Evolutionary conservation across 2,329 filamentous ascomycete genomes (phyloP), one percentile per base, ranked within the genome.

Genomic region (Penicillium sumatraense): DNA sequence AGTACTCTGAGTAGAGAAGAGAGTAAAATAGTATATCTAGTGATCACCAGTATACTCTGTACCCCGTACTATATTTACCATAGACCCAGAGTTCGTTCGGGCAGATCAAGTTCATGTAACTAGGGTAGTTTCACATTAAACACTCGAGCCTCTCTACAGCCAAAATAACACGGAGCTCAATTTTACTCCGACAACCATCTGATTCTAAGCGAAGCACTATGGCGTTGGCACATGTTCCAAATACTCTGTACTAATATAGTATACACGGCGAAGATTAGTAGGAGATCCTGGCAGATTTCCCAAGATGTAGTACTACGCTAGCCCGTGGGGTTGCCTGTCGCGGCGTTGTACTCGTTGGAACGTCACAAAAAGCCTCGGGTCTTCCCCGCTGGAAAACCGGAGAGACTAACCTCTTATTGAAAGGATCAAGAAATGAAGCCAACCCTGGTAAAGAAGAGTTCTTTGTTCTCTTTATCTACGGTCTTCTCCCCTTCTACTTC

Each of bases 241-340:
- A 36, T n/a, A n/a, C n/a, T n/a, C n/a, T n/a, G n/a, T n/a, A n/a
- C n/a, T 36, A 36, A 36, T 35, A 14, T 36, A 36, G 16, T 24
- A n/a, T 48, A 48, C n/a, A n/a, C n/a, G n/a, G n/a, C n/a, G n/a
- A n/a, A n/a, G n/a, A n/a, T n/a, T n/a, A n/a, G n/a, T n/a, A n/a
- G n/a, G n/a, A n/a, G n/a, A n/a, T n/a, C n/a, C n/a, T n/a, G n/a
- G n/a, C n/a, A n/a, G n/a, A n/a, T n/a, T n/a, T n/a, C n/a, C n/a
- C n/a, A n/a, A n/a, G 26, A 27, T 20, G 35, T 38, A 14, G n/a
- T 18, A 24, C 26, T 47, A 51, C 47, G 40, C 10, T 50, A 31
- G n/a, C 29, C 23, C 4, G 52, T 24, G 52, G 52, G 52, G 52
- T 50, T 46, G 46, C 52, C 49, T 36, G 52, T 54, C 40, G 46